Base-by-base conservation (phyloP, 192 early-diverging fungal genomes). In the Paraglomus occultum region DNA sequence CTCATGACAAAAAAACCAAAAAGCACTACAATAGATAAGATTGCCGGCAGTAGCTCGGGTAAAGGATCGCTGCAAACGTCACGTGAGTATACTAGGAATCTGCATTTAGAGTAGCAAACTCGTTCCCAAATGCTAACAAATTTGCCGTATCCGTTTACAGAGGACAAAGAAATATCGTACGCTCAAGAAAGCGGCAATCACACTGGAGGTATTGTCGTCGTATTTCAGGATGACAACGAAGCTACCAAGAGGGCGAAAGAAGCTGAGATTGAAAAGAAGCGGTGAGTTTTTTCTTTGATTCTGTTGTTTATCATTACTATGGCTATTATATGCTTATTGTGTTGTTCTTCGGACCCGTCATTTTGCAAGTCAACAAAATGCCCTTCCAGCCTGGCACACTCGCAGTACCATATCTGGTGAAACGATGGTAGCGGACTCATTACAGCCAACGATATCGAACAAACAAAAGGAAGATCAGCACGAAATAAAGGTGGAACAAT, bases 351-450 rank as follows among this genome's bases (percentile, higher is more conserved):
- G 1, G 31, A 3, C 1, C 31, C 31, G 31, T 31, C 31, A 31
- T 31, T 31, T 3, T 31, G 31, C 31, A 31, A 70, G 84, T 40
- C 84, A 84, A 50, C 89, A 91, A 73, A 92, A 92, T 65, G 89
- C 87, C 18, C 77, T 92, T 45, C 91, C 91, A 15, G 83, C 85
- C 31, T 92, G 91, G 91, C 91, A 92, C 72, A 84, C 85, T 38
- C 88, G 87, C 65, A 87, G 85, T 63, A 90, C 90, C 1, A 87
- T 92, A 0, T 89, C 89, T 8, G 84, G 84, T 17, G 77, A 76
- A 8, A 76, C 76, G 44, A 82, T 17, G 79, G 75, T 43, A 71
- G 75, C 8, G 71, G 78, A 55, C 52, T 57, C 8, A 62, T 67
- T 10, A 76, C 74, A 39, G 69, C 57, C 4, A 77, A 79, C 12